Conservation (phyloP, 2,329 filamentous ascomycete species). For the Ophiosphaerella herpotricha region DNA sequence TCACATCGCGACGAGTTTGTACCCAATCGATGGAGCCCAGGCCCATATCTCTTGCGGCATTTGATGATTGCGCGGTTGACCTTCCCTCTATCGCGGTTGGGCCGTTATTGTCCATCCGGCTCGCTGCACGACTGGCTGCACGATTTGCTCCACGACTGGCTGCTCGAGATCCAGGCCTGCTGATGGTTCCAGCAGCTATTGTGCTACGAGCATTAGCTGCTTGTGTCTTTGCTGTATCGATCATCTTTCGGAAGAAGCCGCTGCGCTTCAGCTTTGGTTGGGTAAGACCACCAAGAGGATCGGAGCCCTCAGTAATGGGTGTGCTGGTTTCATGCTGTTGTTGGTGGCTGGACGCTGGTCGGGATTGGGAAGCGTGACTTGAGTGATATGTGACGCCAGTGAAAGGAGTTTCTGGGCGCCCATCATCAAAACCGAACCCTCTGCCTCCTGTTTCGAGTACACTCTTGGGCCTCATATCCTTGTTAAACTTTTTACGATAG, state of each 20-base stretch:
- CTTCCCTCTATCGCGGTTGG: slow-evolving; percentile 62
- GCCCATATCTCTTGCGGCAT: slow-evolving; percentile 72
- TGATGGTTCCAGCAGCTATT: slow-evolving; percentile 65
- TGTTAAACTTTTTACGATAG: slow-evolving; percentile 70
- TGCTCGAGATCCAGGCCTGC: slow-evolving; percentile 50
- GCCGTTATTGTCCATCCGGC: slow-evolving; percentile 47
- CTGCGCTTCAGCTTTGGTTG: slow-evolving; percentile 77
- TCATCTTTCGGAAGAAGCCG: slow-evolving; percentile 93
- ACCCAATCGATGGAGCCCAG: slow-evolving; percentile 82
- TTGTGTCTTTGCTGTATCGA: slow-evolving; percentile 91
- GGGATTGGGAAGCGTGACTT: slow-evolving; percentile 69
- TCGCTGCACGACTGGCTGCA: slow-evolving; percentile 40
- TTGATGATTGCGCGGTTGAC: slow-evolving; percentile 26
- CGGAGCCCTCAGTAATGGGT: slow-evolving; percentile 63
- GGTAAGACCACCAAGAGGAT: slow-evolving; percentile 76
- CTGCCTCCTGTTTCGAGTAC: slow-evolving; percentile 60
- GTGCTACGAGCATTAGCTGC: slow-evolving; percentile 88
- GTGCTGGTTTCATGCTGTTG: slow-evolving; percentile 55
- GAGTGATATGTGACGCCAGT: slow-evolving; percentile 89
- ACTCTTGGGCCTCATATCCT: slow-evolving; percentile 61
- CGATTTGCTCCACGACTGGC: slow-evolving; percentile 48
- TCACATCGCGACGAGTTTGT: slow-evolving; percentile 94
- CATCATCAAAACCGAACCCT: slow-evolving; percentile 43
- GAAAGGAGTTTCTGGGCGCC: slow-evolving; percentile 60
- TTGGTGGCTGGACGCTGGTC: slow-evolving; percentile 55